Conservation (phyloP, 257 asterid species). For the Salvia rosmarinus region DNA sequence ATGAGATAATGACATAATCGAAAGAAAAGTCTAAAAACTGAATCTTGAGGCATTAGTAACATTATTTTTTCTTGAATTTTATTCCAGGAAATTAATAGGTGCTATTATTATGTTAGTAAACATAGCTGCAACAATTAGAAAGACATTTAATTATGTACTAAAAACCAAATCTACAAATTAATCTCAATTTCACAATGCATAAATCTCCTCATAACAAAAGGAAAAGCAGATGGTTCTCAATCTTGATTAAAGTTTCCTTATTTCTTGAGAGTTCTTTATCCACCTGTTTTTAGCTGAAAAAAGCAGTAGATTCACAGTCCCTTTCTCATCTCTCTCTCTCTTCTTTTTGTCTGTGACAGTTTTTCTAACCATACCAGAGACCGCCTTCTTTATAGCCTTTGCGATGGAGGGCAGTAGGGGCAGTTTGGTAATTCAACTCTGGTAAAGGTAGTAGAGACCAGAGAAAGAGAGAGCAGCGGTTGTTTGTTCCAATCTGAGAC, state of each 20-base stretch:
- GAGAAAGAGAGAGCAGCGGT: conserved; percentile 19
- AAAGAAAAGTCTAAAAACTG: not conserved
- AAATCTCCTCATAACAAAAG: not conserved
- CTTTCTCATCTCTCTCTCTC: conserved; percentile 23
- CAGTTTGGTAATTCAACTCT: conserved; percentile 23
- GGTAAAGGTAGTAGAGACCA: conserved; percentile 16
- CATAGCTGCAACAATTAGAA: not conserved
- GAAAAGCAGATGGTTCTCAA: not conserved
- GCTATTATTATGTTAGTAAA: not conserved
- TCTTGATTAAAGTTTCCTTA: conserved; percentile 19
- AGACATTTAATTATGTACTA: not conserved
- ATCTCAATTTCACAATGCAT: not conserved
- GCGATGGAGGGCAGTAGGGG: conserved; percentile 31
- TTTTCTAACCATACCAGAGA: conserved; percentile 15
- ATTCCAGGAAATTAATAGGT: conserved; percentile 2
- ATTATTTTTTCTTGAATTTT: not conserved
- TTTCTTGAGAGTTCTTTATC: conserved; percentile 26
- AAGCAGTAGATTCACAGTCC: conserved; percentile 29
- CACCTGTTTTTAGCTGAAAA: conserved; percentile 24
- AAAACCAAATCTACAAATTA: not conserved
- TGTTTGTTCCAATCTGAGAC: conserved; percentile 31
- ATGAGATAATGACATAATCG: conserved; percentile 18
- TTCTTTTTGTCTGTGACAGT: conserved; percentile 24
- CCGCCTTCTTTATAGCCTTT: conserved; percentile 23
- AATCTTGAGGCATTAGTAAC: conserved; percentile 11